Conservation (phyloP, 2,329 filamentous ascomycete genomes). For the Chrysoporthe deuterocubensis region DNA sequence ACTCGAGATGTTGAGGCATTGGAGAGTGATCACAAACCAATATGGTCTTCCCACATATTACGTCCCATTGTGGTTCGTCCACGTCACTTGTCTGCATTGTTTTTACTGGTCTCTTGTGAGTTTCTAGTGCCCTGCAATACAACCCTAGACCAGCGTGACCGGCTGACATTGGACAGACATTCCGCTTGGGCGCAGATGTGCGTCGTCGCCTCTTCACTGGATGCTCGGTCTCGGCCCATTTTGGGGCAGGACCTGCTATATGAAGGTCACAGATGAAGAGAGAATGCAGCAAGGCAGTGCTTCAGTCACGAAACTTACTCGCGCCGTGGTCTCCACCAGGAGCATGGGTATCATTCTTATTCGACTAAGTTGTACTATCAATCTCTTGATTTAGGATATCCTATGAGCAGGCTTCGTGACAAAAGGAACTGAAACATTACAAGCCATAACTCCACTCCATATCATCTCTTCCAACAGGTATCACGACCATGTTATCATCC, state of each 20-base stretch:
- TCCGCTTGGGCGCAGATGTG: slow-evolving; percentile 27
- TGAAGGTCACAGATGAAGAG: background rate
- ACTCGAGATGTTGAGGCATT: background rate
- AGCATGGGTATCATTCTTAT: too few relatives aligned
- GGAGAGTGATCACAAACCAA: background rate
- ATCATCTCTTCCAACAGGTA: background rate
- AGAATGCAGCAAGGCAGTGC: background rate
- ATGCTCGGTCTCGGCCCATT: background rate
- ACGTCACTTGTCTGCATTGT: background rate
- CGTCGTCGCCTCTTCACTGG: background rate
- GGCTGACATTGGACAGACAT: slow-evolving; percentile 36
- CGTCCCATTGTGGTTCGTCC: background rate
- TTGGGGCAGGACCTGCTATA: background rate
- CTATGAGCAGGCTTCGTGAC: background rate
- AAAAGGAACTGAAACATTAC: background rate
- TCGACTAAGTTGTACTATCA: background rate
- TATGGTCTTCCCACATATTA: background rate
- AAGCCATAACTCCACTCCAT: background rate
- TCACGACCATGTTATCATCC: background rate
- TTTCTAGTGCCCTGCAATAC: background rate
- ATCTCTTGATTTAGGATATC: background rate
- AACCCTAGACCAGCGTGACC: background rate
- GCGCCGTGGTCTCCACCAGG: background rate
- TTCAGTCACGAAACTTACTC: background rate
- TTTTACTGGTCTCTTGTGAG: background rate